Evolutionary conservation across 345 rosid species (phyloP).

Genomic region (Salix exigua): DNA sequence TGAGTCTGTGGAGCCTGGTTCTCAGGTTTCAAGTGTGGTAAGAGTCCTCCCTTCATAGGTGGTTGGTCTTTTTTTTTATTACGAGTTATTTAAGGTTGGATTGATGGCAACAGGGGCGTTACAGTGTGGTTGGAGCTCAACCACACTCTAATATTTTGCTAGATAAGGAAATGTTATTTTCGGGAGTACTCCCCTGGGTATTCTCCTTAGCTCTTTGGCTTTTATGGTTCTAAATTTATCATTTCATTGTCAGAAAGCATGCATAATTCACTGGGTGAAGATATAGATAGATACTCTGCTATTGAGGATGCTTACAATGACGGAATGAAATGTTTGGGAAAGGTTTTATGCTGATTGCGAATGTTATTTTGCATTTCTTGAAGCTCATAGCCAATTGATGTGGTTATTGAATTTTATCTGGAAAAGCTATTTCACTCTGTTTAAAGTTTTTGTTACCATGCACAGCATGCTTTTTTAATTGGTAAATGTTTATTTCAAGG

Average conservation of each 20-base stretch:
- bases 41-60: constrained; percentile 1
- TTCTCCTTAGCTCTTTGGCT: background rate
- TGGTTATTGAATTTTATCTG: background rate
- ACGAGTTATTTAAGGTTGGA: constrained; percentile 3
- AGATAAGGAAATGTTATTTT: background rate
- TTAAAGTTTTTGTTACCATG: background rate
- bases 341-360: constrained; percentile 31
- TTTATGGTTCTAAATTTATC: background rate
- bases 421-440: background rate
- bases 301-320: constrained; percentile 1
- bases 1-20: constrained; percentile 77
- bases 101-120: constrained; percentile 55
- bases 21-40: constrained; percentile 58
- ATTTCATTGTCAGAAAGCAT: constrained; percentile 38
- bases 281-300: constrained; percentile 39
- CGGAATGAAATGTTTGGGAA: constrained; percentile 52
- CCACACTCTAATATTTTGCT: constrained; percentile 20
- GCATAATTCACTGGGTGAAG: constrained; percentile 60
- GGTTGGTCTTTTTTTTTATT: background rate
- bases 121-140: constrained; percentile 80
- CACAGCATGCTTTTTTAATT: background rate
- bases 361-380: background rate
- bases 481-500: background rate
- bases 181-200: background rate
- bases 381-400: background rate